Evolutionary conservation across 805 yeast species (phyloP), one percentile per base, ranked within the genome.

Genomic region (Saccharomyces mikatae): DNA sequence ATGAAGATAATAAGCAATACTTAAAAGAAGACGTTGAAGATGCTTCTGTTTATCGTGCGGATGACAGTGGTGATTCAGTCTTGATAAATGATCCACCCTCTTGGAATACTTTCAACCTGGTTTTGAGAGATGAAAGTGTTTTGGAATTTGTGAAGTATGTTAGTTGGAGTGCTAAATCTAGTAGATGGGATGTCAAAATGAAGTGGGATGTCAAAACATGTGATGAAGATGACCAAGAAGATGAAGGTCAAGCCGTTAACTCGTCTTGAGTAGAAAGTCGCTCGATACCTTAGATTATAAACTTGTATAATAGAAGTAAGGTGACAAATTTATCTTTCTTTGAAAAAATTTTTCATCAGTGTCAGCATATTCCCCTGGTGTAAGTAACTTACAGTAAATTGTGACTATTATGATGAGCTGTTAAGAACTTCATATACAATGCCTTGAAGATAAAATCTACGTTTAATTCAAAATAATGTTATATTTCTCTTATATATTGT

Each of bases 111-210:
- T 73, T 94, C 56, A 80, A 81, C 28, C 69, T 94, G 54, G 87
- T 89, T 74, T 76, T 87, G 59, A 77, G 97, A 63, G 98, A 94
- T 66, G 82, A 86, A 8, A 80, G 84, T 50, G 91, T 92, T n/a
- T 74, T 95, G 71, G 87, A 91, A 69, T 94, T 94, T 70, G 83
- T 94, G 62, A 94, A 94, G 68, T 94, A 94, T 63, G 92, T 92
- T 21, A 87, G 96, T 64, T 81, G 81, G 69, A 81, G 81, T 58
- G 97, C 98, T 5, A 83, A 83, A 56, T 96, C 97, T 1, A 84
- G 94, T 46, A 78, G 99, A 66, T 94, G 96, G 96, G 99, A 94
- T 66, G 74, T 94, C 46, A 76, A 77, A 32, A 82, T 86, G 54
- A 86, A 85, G 63, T 92, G 96, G 94, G 83, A 81, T 60, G 85